phyloP scores from a whole-genome alignment of 1,139 yeast species.

The Lodderomyces beijingensis region DNA sequence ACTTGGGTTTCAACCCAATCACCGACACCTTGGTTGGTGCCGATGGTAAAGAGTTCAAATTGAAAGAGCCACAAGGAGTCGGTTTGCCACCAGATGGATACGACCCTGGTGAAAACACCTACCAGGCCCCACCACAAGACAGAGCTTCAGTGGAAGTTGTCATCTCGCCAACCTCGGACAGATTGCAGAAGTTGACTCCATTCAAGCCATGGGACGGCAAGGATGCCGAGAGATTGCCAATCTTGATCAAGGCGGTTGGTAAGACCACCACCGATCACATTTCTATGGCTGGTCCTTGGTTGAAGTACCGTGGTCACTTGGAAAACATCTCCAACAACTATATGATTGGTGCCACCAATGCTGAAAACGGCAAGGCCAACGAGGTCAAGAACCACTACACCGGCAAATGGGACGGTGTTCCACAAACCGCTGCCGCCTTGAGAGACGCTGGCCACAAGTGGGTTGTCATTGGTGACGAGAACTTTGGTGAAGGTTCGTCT shows the following conservation, averaged over 20 bases:
- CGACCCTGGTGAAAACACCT: conserved; percentile 93
- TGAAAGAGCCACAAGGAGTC: conserved; percentile 84
- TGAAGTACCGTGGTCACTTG: conserved; percentile 99
- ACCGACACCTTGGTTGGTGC: conserved; percentile 92
- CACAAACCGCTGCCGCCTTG: conserved; percentile 93
- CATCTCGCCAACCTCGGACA: conserved; percentile 76
- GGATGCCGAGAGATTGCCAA: conserved; percentile 85
- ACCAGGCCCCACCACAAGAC: conserved; percentile 96
- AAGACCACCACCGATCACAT: conserved; percentile 99
- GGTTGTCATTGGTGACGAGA: conserved; percentile 99
- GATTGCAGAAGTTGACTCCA: conserved; percentile 49
- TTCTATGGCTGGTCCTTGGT: conserved; percentile 99
- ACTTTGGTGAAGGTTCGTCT: conserved; percentile 99
- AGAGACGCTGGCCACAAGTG: conserved; percentile 88
- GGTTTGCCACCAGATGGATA: conserved; percentile 93
- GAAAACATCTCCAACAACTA: conserved; percentile 98
- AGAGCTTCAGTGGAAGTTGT: conserved; percentile 71
- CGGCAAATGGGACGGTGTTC: conserved; percentile 92
- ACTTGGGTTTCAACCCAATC: conserved; percentile 95
- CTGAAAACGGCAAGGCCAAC: conserved; percentile 96
- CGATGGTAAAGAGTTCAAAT: conserved; percentile 93
- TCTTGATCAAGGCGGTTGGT: conserved; percentile 93
- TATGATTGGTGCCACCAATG: conserved; percentile 99
- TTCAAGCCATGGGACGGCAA: conserved; percentile 86
- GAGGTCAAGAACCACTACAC: conserved; percentile 84